Evolutionary conservation across 2,329 filamentous ascomycete genomes (phyloP).

Genomic region (Ascochyta rabiei): DNA sequence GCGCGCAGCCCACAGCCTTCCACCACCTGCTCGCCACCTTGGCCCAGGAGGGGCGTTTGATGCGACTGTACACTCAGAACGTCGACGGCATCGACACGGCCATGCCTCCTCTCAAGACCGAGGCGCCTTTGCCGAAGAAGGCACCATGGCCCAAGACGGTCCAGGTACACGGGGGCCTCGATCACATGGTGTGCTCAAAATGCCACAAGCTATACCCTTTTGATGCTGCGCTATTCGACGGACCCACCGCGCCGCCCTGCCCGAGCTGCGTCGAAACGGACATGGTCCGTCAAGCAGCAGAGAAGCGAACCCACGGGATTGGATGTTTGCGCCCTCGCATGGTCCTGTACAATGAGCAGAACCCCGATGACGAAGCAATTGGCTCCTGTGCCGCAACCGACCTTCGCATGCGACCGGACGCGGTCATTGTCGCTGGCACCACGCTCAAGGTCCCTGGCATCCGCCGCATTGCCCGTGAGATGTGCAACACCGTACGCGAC

Average conservation of each 20-base stretch:
- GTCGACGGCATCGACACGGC: constrained; percentile 93
- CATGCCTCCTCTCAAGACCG: constrained; percentile 78
- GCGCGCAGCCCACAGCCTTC: constrained; percentile 82
- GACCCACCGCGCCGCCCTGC: constrained; percentile 83
- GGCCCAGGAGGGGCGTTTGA: constrained; percentile 81
- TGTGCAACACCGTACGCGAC: constrained; percentile 85
- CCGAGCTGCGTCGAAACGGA: constrained; percentile 76
- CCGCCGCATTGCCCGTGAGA: constrained; percentile 83
- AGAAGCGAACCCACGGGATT: constrained; percentile 91
- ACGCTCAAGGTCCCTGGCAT: constrained; percentile 95
- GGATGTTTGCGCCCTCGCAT: constrained; percentile 89
- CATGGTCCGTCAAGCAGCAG: constrained; percentile 74
- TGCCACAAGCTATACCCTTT: constrained; percentile 80
- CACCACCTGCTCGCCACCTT: constrained; percentile 93
- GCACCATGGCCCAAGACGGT: constrained; percentile 93
- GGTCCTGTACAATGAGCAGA: constrained; percentile 96
- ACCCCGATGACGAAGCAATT: constrained; percentile 95
- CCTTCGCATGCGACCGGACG: constrained; percentile 83
- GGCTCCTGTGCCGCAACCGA: constrained; percentile 88
- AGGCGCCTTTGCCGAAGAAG: constrained; percentile 80
- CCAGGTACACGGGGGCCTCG: constrained; percentile 89
- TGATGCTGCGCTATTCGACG: constrained; percentile 78
- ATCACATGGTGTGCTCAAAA: constrained; percentile 97
- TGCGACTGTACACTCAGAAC: constrained; percentile 95
- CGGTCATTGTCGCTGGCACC: constrained; percentile 92